Conservation (phyloP, 2,329 filamentous ascomycete species). For the Orbilia javanica region DNA sequence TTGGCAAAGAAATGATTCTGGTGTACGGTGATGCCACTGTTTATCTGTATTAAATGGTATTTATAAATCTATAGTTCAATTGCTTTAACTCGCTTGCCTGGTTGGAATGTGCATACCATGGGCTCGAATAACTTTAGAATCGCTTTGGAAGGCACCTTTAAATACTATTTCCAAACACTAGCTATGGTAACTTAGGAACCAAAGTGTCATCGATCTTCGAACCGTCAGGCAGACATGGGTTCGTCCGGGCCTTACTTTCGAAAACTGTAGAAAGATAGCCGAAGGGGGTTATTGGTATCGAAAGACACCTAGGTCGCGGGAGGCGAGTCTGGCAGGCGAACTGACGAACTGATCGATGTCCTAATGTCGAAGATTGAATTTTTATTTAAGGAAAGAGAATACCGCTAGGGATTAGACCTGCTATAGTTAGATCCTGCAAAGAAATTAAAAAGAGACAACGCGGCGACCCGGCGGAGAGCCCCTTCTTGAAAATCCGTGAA, state of each 20-base stretch:
- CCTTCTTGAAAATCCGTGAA: conserved; percentile 15
- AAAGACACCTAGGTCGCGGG: background rate
- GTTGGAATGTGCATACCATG: conserved; percentile 31
- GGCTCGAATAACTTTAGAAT: conserved; percentile 32
- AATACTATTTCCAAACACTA: conserved; percentile 8
- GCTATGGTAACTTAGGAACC: background rate
- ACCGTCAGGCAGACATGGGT: background rate
- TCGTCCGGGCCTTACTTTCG: conserved; percentile 1
- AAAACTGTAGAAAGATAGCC: conserved; percentile 15
- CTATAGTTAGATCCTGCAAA: conserved; percentile 39
- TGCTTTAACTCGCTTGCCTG: background rate
- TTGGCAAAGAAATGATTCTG: background rate
- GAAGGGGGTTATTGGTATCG: background rate
- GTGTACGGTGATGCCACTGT: background rate
- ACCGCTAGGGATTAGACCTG: background rate
- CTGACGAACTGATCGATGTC: no score
- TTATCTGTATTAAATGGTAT: conserved; percentile 7
- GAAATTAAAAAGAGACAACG: conserved; percentile 19
- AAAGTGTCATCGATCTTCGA: background rate
- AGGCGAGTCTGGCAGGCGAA: background rate
- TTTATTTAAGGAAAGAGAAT: background rate
- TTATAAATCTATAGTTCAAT: background rate
- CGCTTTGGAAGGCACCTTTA: conserved; percentile 49
- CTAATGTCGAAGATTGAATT: background rate
- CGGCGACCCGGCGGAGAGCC: conserved; percentile 10